Base-by-base conservation (phyloP, 1,139 yeast species). In the Kodamaea fungicola region DNA sequence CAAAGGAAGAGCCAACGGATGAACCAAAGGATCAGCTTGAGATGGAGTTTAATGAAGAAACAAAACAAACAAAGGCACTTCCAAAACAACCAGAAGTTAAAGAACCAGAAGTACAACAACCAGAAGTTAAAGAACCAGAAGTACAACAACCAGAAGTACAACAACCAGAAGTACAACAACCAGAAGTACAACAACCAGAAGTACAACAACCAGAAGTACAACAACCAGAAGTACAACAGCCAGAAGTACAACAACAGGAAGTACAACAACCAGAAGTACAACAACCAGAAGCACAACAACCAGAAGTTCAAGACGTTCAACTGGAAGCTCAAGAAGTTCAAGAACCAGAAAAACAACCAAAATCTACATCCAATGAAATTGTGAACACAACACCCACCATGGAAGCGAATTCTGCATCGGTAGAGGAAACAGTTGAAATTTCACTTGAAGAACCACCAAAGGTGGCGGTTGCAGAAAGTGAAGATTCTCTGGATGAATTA, bases 71-170 rank as follows among this genome's bases (percentile, higher is more conserved):
- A 12, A 12, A 12, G 29, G 16, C 4, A 12, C 9, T 8, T 8
- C 29, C 29, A 27, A 23, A 23, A 23, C 4, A 13, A 28, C 27
- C 8, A 12, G 9, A 8, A 27, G 10, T 8, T 3, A 7, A 13
- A 33, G 35, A 37, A 29, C 40, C n/a, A 22, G 38, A 40, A 27
- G 43, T 34, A 12, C 40, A 22, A 8, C 42, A 16, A 12, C 33
- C 26, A 21, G 42, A 39, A 33, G 26, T 24, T 7, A 35, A 34
- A 13, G 25, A 34, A 22, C 40, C 33, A 24, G 41, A 27, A 8
- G 28, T 30, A 12, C 32, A 16, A 6, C 21, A 22, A n/a, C 12
- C 27, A n/a, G 28, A 23, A 22, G 28, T 13, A 8, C 26, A 33
- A 30, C 23, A 28, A 8, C 13, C 29, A 13, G 40, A 30, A 26